A percentile compares a stretch with the other conserved stretches of the same genome.
phyloP scores from a whole-genome alignment of 495 filamentous ascomycete species.

The Rhypophila decipiens region DNA sequence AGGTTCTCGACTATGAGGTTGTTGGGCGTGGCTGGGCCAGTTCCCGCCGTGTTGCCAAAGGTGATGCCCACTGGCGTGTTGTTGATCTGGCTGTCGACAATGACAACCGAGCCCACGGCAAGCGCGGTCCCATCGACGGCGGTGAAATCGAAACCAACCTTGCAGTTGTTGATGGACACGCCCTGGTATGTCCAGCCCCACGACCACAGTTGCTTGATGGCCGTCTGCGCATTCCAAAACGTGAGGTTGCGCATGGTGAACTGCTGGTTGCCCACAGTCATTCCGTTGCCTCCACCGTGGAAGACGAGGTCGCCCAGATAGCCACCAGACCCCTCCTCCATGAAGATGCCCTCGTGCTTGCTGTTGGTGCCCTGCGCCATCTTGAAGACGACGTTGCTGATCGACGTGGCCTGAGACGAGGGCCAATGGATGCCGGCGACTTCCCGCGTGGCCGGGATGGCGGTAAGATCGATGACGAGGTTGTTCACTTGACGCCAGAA shows the following conservation, averaged over 20 bases:
- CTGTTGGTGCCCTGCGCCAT: constrained; percentile 52
- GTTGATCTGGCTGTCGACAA: constrained; percentile 71
- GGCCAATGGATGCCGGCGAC: constrained; percentile 86
- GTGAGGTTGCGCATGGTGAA: constrained; percentile 70
- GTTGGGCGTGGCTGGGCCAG: constrained; percentile 39
- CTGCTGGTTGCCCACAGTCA: constrained; percentile 69
- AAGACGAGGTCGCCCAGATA: constrained; percentile 69
- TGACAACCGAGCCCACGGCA: constrained; percentile 64
- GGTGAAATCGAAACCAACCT: constrained; percentile 60
- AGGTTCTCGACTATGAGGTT: constrained; percentile 62
- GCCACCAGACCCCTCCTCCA: constrained; percentile 68
- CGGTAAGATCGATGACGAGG: constrained; percentile 63
- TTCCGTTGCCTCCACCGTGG: constrained; percentile 59
- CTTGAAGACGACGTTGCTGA: constrained; percentile 67
- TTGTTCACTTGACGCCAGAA: constrained; percentile 75
- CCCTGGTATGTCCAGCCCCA: constrained; percentile 66
- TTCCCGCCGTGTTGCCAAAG: constrained; percentile 42
- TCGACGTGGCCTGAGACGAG: constrained; percentile 63
- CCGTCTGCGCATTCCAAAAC: constrained; percentile 51
- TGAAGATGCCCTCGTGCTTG: constrained; percentile 68
- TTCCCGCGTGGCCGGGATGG: constrained; percentile 43
- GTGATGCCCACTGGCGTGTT: constrained; percentile 53
- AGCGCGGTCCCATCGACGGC: constrained; percentile 56
- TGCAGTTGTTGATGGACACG: constrained; percentile 56
- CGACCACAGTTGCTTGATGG: constrained; percentile 44